phyloP scores from a whole-genome alignment of 2,329 filamentous ascomycete genomes.

The Cryphonectria radicalis region DNA sequence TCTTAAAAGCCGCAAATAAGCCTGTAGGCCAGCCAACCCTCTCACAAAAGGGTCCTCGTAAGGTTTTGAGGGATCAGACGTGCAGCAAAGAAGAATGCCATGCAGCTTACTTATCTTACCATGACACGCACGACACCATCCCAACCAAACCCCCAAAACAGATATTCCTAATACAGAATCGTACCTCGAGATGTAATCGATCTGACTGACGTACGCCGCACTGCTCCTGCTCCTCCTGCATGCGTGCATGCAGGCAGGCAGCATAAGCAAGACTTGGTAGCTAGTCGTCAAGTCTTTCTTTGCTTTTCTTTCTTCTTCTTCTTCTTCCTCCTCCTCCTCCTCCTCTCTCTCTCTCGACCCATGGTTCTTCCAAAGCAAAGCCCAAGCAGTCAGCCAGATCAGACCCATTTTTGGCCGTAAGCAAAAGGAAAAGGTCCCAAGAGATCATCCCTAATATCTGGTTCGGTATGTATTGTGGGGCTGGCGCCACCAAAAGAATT shows the following conservation, averaged over 20 bases:
- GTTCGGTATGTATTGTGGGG: not conserved
- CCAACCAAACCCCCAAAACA: not conserved
- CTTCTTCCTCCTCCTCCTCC: not conserved
- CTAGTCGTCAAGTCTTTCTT: not conserved
- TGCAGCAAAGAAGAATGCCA: not conserved
- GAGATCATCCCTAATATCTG: not conserved
- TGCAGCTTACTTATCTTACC: not conserved
- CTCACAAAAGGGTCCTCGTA: too few relatives aligned
- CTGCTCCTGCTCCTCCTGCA: not conserved
- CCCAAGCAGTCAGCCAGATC: not conserved
- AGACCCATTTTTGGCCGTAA: constrained; percentile 1
- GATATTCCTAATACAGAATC: not conserved
- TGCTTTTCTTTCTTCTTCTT: not conserved
- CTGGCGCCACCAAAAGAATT: not conserved
- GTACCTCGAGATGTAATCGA: not conserved
- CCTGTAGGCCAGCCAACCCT: too few relatives aligned
- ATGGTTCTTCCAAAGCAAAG: not conserved
- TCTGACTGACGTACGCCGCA: not conserved
- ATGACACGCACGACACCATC: not conserved
- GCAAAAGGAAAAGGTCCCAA: not conserved
- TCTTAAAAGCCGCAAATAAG: too few relatives aligned
- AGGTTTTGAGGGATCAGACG: not conserved
- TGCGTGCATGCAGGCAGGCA: not conserved
- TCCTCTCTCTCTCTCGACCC: not conserved
- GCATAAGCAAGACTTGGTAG: not conserved